Evolutionary conservation across 371 early-diverging fungal species (phyloP).

Genomic region (Mortierella sp.): DNA sequence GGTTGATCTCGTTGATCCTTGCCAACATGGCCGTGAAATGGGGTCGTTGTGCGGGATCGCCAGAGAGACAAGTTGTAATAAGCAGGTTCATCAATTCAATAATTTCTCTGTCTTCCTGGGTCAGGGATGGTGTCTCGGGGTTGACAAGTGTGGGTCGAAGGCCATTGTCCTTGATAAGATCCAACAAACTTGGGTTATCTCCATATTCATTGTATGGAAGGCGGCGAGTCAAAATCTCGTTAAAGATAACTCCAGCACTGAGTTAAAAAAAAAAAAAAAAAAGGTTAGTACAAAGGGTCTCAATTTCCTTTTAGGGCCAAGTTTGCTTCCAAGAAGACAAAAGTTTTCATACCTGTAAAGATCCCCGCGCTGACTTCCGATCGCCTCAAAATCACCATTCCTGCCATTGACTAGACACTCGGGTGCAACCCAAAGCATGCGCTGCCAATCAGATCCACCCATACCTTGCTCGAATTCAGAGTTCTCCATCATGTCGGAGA

Average conservation of each 20-base stretch:
- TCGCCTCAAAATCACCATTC: constrained; percentile 42
- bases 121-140: constrained; percentile 6
- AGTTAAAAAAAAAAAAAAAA: neutral
- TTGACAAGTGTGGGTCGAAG: constrained; percentile 38
- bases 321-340: too few relatives aligned
- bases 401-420: constrained; percentile 51
- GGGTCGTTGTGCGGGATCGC: constrained; percentile 50
- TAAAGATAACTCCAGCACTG: constrained; percentile 62
- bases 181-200: constrained; percentile 28
- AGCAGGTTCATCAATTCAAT: constrained; percentile 56
- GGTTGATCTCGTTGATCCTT: constrained; percentile 58
- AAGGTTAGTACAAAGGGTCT: too few relatives aligned
- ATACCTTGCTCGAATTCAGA: constrained; percentile 23
- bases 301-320: too few relatives aligned
- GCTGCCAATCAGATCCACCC: constrained; percentile 17
- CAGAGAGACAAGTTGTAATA: constrained; percentile 52
- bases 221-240: constrained; percentile 59
- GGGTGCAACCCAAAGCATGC: constrained; percentile 59
- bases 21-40: constrained; percentile 51
- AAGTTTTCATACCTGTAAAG: constrained; percentile 49
- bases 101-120: constrained; percentile 51
- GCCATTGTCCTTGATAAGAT: constrained; percentile 38
- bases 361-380: constrained; percentile 56
- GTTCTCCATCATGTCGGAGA: constrained; percentile 22
- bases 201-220: constrained; percentile 53